Conservation (phyloP, 108 stramenopile genomes). For the Parietichytrium sp. region DNA sequence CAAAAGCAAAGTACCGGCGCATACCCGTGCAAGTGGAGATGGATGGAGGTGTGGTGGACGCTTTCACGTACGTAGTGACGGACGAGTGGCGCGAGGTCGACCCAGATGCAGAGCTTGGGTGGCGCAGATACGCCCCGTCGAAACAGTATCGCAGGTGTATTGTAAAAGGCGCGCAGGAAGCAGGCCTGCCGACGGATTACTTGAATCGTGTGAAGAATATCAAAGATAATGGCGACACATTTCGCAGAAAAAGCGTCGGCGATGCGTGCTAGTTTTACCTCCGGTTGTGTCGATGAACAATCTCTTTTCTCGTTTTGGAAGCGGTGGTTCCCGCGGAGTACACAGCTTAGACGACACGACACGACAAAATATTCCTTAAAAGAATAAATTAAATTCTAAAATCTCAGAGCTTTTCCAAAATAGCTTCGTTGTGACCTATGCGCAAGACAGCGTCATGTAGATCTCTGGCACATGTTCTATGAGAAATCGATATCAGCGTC, state of each 20-base stretch:
- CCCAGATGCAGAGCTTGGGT: neutral
- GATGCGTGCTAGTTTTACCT: neutral
- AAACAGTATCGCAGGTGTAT: slow-evolving; percentile 24
- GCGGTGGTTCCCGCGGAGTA: too few relatives aligned
- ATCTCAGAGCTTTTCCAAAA: too few relatives aligned
- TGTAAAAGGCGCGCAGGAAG: slow-evolving; percentile 5
- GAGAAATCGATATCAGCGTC: too few relatives aligned
- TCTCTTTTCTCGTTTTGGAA: too few relatives aligned
- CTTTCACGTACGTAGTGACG: slow-evolving; percentile 1
- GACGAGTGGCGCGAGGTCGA: neutral
- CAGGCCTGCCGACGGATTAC: neutral
- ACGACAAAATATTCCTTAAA: too few relatives aligned
- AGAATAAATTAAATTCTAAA: too few relatives aligned
- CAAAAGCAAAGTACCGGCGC: neutral
- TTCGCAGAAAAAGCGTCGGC: slow-evolving; percentile 14
- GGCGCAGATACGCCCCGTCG: neutral
- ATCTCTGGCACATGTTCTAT: too few relatives aligned
- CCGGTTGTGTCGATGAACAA: too few relatives aligned
- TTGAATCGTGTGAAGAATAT: neutral
- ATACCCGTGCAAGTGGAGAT: neutral
- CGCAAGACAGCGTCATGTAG: too few relatives aligned
- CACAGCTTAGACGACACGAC: too few relatives aligned
- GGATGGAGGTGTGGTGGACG: neutral
- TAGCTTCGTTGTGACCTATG: too few relatives aligned
- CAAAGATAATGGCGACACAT: neutral